Evolutionary conservation across 768 basidiomycete genomes (phyloP).

Genomic region (Rhodosporidiobolus sp.): DNA sequence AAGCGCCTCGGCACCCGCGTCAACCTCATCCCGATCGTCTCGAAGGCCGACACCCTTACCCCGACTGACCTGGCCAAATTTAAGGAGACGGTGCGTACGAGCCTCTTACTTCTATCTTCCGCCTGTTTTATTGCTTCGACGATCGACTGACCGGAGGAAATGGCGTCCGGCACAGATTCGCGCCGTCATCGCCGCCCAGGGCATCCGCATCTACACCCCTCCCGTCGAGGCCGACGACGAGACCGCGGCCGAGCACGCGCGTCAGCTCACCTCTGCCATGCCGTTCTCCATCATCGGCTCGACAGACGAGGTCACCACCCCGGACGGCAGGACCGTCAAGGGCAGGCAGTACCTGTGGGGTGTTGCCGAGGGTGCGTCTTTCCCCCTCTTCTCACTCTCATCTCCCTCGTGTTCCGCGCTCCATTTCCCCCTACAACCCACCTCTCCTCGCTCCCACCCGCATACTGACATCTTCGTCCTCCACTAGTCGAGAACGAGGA

Average conservation of each 20-base stretch:
- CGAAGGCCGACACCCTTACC: conserved; percentile 96
- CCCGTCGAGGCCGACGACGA: conserved; percentile 87
- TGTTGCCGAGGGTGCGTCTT: conserved; percentile 84
- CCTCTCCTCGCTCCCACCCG: neutral
- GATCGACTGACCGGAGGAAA: neutral
- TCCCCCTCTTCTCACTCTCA: neutral
- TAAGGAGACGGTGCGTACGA: conserved; percentile 78
- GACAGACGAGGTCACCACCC: conserved; percentile 86
- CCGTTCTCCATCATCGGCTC: conserved; percentile 99
- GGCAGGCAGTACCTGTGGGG: conserved; percentile 99
- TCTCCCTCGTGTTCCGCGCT: no score
- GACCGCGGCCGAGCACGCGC: conserved; percentile 79
- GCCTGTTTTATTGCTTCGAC: no score
- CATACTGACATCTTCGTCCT: conserved; percentile 6
- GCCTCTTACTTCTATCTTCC: neutral
- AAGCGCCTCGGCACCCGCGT: conserved; percentile 97
- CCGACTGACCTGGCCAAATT: conserved; percentile 85
- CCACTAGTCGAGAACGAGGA: conserved; percentile 89
- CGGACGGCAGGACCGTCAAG: conserved; percentile 88
- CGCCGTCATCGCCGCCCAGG: conserved; percentile 83
- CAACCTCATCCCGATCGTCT: conserved; percentile 94
- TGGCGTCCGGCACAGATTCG: conserved; percentile 60
- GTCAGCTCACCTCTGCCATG: conserved; percentile 80
- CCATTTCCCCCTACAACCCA: neutral
- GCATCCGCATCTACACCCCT: conserved; percentile 90